These are phyloP conservation scores for Fonsecaea pedrosoi DNA, from an alignment of 2,329 filamentous ascomycete genomes.

Conservation along the genomic window DNA sequence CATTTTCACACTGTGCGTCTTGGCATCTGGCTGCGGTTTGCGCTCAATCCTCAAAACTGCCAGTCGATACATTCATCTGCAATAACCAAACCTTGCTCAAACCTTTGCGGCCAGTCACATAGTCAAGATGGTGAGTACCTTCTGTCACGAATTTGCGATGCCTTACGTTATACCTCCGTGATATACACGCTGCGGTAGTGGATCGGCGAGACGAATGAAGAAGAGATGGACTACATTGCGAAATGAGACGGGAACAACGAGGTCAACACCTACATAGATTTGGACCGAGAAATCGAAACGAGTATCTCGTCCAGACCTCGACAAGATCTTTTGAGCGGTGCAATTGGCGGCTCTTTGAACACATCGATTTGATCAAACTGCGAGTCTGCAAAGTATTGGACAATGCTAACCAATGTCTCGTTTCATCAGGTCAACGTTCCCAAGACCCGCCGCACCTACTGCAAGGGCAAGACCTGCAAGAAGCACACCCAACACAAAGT, in stretches of 20 bases:
- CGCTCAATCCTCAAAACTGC: slow-evolving; percentile 18
- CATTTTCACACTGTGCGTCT: slow-evolving; percentile 32
- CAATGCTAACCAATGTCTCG: slow-evolving; percentile 26
- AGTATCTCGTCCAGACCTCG: background rate
- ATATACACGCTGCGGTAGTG: background rate
- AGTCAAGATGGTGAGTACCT: slow-evolving; percentile 43
- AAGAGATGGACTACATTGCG: background rate
- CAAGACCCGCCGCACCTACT: slow-evolving; percentile 96
- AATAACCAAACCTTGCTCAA: slow-evolving; percentile 23
- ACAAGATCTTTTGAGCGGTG: background rate
- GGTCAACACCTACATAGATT: background rate
- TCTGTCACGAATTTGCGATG: background rate
- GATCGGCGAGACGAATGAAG: background rate
- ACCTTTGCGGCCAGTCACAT: slow-evolving; percentile 27
- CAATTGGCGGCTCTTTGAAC: background rate
- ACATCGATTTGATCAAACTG: background rate
- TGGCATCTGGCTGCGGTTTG: slow-evolving; percentile 35
- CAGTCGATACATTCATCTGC: slow-evolving; percentile 13
- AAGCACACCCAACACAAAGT: slow-evolving; percentile 93
- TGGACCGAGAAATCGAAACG: background rate
- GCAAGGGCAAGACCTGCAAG: slow-evolving; percentile 94
- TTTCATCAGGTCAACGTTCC: slow-evolving; percentile 86
- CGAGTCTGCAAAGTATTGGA: background rate
- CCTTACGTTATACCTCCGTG: background rate
- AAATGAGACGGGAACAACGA: background rate